A percentile compares a stretch with the other conserved stretches of the same genome.
Evolutionary conservation across 2,329 filamentous ascomycete genomes (phyloP).

Genomic region (Calonectria henricotiae): DNA sequence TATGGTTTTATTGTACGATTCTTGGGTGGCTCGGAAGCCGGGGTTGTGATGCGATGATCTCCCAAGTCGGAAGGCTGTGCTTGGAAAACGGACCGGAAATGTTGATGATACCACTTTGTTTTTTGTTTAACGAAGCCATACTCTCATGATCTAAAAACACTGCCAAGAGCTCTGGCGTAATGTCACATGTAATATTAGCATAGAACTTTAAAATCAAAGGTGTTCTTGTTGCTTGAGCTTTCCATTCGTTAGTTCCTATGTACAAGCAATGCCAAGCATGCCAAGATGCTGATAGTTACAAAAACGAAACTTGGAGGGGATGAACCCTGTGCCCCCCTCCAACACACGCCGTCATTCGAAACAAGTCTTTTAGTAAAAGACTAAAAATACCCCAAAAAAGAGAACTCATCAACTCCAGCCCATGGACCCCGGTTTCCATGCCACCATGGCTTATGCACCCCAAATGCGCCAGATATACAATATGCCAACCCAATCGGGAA

Average conservation of each 20-base stretch:
- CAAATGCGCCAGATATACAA: conserved; percentile 52
- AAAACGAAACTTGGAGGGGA: conserved; percentile 2
- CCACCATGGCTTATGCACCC: conserved; percentile 49
- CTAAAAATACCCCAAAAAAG: conserved; percentile 29
- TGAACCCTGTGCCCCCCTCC: conserved; percentile 2
- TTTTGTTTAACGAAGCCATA: conserved; percentile 21
- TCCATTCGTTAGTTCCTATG: conserved; percentile 33
- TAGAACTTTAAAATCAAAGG: conserved; percentile 9
- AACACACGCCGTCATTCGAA: conserved; percentile 7
- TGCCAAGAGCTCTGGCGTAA: conserved; percentile 5
- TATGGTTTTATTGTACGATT: background rate
- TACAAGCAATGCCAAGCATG: conserved; percentile 35
- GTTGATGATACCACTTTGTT: conserved; percentile 36
- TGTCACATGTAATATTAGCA: conserved; percentile 18
- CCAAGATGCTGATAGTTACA: conserved; percentile 37
- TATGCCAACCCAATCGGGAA: conserved; percentile 45
- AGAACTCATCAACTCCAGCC: conserved; percentile 46
- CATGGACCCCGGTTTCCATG: conserved; percentile 46
- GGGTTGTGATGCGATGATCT: background rate
- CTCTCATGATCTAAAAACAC: background rate
- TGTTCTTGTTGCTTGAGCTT: conserved; percentile 12
- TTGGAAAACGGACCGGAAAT: conserved; percentile 26
- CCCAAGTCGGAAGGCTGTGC: background rate
- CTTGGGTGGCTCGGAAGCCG: background rate
- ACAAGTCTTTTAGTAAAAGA: conserved; percentile 11